Base-by-base conservation (phyloP, 305 asterid genomes). In the Solanum chacoense region DNA sequence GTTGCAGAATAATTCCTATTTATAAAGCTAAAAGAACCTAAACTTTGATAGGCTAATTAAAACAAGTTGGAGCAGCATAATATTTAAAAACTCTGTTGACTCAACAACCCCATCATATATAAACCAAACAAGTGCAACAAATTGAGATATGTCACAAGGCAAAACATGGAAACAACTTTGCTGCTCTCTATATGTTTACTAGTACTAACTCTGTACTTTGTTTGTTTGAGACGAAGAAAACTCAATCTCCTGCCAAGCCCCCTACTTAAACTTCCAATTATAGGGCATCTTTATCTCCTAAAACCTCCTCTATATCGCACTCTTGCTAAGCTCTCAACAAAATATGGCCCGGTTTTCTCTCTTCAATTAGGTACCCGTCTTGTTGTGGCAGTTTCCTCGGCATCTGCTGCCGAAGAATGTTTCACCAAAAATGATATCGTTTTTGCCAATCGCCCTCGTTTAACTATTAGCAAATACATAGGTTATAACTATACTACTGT, bases 261-360 rank as follows among this genome's bases (percentile, higher is more conserved):
- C 9, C 31, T 77, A 4, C 89, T 89, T 3, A 91, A 90, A 7
- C 92, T 94, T 63, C 94, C 97, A 0, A 3, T 94, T 16, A 4
- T 94, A 32, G 95, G 97, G 74, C 95, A 94, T 84, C 92, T 94
- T 77, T 91, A 94, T 90, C 94, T 92, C 88, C n/a, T 93, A 6
- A 92, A 93, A 69, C 88, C 32, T n/a, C 94, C 95, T 22, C 89
- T 93, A 32, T 92, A 92, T 78, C 89, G 91, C 2, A 76, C 69
- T 31, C 87, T 93, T 13, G 88, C 90, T 31, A 42, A 84, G 1
- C 85, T 94, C 90, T 91, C 95, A 10, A 77, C 80, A 2, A 20
- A 75, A 34, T 75, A 75, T 75, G 97, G 96, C 40, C 94, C 95
- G 5, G 90, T 93, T 11, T 87, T 94, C 85, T 90, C 93, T 5